A percentile compares a stretch with the other conserved stretches of the same genome.
Conservation (phyloP, 148 eudicot species). For the Cornus kousa region DNA sequence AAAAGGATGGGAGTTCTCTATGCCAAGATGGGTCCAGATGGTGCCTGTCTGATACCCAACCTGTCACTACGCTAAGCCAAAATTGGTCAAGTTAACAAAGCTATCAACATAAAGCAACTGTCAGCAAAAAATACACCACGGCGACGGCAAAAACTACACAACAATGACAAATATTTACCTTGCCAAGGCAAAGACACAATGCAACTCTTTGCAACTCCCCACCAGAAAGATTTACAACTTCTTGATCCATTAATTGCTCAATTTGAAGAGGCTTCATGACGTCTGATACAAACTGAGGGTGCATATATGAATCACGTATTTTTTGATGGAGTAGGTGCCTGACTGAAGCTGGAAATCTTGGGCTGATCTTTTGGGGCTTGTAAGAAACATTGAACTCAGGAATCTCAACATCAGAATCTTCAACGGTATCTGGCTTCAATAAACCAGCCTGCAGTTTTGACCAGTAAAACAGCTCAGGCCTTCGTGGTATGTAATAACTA, state of each 20-base stretch:
- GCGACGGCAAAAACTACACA: neutral
- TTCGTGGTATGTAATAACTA: neutral
- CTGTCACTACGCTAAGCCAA: neutral
- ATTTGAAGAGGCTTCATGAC: slow-evolving; percentile 96
- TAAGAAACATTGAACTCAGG: slow-evolving; percentile 92
- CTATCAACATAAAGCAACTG: neutral
- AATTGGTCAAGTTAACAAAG: neutral
- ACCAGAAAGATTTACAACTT: slow-evolving; percentile 91
- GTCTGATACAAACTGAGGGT: slow-evolving; percentile 87
- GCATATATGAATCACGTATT: slow-evolving; percentile 80
- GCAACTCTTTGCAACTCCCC: slow-evolving; percentile 99
- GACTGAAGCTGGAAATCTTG: slow-evolving; percentile 62
- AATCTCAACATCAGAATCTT: slow-evolving; percentile 72
- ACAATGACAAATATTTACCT: slow-evolving; percentile 42
- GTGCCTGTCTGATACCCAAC: neutral
- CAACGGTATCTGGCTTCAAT: slow-evolving; percentile 73
- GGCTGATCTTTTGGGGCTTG: slow-evolving; percentile 96
- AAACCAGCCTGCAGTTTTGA: slow-evolving; percentile 75
- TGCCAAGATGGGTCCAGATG: neutral
- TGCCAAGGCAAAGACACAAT: slow-evolving; percentile 80
- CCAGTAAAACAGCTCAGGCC: neutral
- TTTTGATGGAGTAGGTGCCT: slow-evolving; percentile 69
- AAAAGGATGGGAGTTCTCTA: neutral
- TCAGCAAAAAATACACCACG: neutral
- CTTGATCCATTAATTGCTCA: slow-evolving; percentile 95